Base-by-base conservation (phyloP, 2,329 filamentous ascomycete species). In the Xylaria sp. region DNA sequence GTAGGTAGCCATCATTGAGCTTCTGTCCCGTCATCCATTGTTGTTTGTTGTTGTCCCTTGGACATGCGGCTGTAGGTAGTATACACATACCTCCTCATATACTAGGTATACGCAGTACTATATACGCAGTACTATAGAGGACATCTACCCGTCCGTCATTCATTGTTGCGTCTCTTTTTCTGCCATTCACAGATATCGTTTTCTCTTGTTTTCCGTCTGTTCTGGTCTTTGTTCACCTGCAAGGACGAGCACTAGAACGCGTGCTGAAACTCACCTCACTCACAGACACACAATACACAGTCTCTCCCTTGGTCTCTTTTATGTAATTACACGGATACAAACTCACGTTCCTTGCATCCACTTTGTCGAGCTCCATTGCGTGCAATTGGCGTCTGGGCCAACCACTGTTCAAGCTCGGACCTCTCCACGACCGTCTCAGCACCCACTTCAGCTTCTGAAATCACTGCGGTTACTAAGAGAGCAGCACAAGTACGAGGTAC, bases 401-500 rank as follows among this genome's bases (percentile, higher is more conserved):
- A n/a, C 49, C 63, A 31, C 33, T 60, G n/a, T 39, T 29, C 44
- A 63, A 63, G 61, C 61, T 54, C 27, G 50, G 61, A 13, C 44
- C 44, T n/a, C 50, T 60, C 49, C 36, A 51, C 13, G 17, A 38
- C 51, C 31, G 66, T 51, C 67, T 39, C 51, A 61, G 50, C 54
- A 63, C 25, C 57, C 61, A 51, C 49, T 29, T 6, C 15, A 33
- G 45, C 47, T 59, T 67, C 65, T 67, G 47, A 64, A 66, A 65
- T 66, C 51, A 54, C 13, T 54, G 42, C 20, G 42, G 55, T 29
- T 27, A 22, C 25, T 47, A 57, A 39, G 13, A 62, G 50, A 57
- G 39, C 10, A 60, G 44, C 27, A 29, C 49, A 69, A 62, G 69
- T 70, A 70, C 57, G 22, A 42, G 68, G 66, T 70, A 70, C 68